A percentile compares a stretch with the other conserved stretches of the same genome.
Evolutionary conservation across 495 filamentous ascomycete species (phyloP).

Genomic region (Hypomontagnella monticulosa): DNA sequence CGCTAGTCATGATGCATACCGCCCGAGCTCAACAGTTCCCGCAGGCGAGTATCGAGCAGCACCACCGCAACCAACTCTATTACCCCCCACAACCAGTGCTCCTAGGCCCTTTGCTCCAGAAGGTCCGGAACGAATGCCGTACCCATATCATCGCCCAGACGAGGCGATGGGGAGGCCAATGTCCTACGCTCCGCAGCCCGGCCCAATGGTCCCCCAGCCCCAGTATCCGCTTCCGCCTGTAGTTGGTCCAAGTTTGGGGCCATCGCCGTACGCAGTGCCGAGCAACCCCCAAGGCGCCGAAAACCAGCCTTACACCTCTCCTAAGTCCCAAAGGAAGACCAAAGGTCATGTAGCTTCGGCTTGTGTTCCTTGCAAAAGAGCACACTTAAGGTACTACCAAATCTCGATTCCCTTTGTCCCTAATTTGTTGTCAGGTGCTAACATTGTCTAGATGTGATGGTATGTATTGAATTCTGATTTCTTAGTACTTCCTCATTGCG

Average conservation of each 20-base stretch:
- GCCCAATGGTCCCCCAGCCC: conserved; percentile 44
- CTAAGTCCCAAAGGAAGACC: conserved; percentile 81
- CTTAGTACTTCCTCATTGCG: conserved; percentile 13
- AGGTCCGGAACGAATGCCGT: conserved; percentile 52
- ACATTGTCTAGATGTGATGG: conserved; percentile 58
- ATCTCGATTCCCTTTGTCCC: conserved; percentile 26
- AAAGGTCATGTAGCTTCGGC: conserved; percentile 97
- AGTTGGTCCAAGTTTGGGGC: conserved; percentile 47
- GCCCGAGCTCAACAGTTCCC: conserved; percentile 52
- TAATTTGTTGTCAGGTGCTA: conserved; percentile 25
- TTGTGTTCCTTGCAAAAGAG: conserved; percentile 96
- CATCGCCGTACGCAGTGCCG: conserved; percentile 48
- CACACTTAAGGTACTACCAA: conserved; percentile 74
- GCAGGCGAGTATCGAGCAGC: conserved; percentile 53
- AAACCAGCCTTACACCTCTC: conserved; percentile 52
- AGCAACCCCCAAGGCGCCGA: conserved; percentile 49
- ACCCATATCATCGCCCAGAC: conserved; percentile 52
- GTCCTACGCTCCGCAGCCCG: conserved; percentile 49
- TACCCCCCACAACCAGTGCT: conserved; percentile 43
- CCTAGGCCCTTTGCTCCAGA: conserved; percentile 48
- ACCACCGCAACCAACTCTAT: conserved; percentile 45
- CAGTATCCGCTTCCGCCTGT: conserved; percentile 49
- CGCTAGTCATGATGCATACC: conserved; percentile 59
- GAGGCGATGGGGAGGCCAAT: conserved; percentile 48
- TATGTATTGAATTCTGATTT: conserved; percentile 51